Evolutionary conservation across 225 moss, liverwort and hornwort genomes (phyloP).

Genomic region (Lunularia cruciata): DNA sequence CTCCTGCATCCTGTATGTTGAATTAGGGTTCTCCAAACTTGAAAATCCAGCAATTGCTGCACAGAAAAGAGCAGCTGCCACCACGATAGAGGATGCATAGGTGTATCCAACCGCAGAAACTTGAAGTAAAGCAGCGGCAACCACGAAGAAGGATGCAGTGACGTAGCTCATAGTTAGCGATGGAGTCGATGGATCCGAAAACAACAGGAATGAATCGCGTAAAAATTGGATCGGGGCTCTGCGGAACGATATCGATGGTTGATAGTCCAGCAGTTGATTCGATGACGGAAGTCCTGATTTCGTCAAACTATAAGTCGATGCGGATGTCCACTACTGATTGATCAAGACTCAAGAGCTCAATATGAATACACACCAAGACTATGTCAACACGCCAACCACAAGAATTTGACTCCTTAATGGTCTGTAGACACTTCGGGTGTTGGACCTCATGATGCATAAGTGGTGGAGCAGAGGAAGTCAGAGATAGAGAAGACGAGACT

Average conservation of each 20-base stretch:
- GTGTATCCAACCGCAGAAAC: slow-evolving; percentile 20
- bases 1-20: background rate
- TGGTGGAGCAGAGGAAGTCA: background rate
- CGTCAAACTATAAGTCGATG: background rate
- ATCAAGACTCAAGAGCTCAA: background rate
- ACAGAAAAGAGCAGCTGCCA: slow-evolving; percentile 4
- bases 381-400: background rate
- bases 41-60: slow-evolving; percentile 16
- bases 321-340: background rate
- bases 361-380: background rate
- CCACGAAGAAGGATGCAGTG: slow-evolving; percentile 17
- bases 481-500: background rate
- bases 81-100: slow-evolving; percentile 4
- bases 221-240: background rate
- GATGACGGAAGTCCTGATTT: background rate
- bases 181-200: background rate
- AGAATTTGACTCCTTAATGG: background rate
- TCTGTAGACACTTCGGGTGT: background rate
- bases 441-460: slow-evolving; percentile 2
- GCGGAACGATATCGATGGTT: background rate
- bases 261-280: background rate
- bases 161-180: slow-evolving; percentile 16
- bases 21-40: slow-evolving; percentile 20
- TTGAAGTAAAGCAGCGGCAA: slow-evolving; percentile 17
- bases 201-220: background rate